Base-by-base conservation (phyloP, 2,329 filamentous ascomycete genomes). In the Exophiala mesophila region DNA sequence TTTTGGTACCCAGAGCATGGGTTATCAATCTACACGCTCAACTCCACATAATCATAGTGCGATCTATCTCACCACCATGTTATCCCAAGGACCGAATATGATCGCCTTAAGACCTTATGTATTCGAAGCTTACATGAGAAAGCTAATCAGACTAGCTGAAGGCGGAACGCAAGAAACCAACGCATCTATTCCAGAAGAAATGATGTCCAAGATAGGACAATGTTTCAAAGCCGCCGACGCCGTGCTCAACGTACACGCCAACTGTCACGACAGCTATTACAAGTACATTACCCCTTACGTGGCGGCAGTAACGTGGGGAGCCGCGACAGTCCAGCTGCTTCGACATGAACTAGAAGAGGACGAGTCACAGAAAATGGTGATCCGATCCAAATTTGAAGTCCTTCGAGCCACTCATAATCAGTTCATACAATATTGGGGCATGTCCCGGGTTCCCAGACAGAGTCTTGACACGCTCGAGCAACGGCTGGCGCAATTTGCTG, bases 241-340 rank as follows among this genome's bases (percentile, higher is more conserved):
- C 41, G 58, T 62, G 21, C 35, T 62, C 9, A 50, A 52, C 6
- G 50, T 62, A 1, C 49, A 60, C n/a, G 52, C 57, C 17, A 41
- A 37, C 20, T 37, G 38, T 26, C 17, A 31, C 26, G 38, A 33
- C 31, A 26, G 12, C 13, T 59, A 63, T 43, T 48, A 57, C 32
- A 50, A 46, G 5, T 57, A 59, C 41, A 55, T 63, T 15, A 63
- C 61, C 36, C 61, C 61, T 2, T 62, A 61, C 30, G 49, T 63
- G 10, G 43, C 51, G 7, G 60, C 54, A 45, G 58, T 58, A 3
- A 52, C 63, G 2, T 63, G 62, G 62, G 54, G 62, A 12, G 58
- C 57, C 0, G 55, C 61, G 1, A 59, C 59, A 4, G 33, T 41
- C 5, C 26, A 26, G 24, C 28, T 46, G 20, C 32, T 46, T 1